Percentiles rank a stretch among this genome's conserved stretches.
Conservation (phyloP, 2,329 filamentous ascomycete species). For the Salinomyces thailandicus region DNA sequence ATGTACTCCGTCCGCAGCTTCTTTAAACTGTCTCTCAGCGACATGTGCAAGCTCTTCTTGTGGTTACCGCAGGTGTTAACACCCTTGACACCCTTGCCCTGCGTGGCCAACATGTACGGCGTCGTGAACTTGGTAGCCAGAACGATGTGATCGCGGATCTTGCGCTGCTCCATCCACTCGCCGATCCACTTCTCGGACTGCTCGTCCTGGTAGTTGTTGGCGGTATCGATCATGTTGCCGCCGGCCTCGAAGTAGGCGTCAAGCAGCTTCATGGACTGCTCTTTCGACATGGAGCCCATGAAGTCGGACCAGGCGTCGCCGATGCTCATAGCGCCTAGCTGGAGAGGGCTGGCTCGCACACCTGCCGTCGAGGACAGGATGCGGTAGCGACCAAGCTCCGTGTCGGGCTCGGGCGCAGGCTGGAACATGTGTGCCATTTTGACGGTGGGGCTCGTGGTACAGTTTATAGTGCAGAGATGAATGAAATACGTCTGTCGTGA, state of each 20-base stretch:
- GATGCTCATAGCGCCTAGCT: conserved; percentile 55
- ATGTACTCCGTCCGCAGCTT: conserved; percentile 60
- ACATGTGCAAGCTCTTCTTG: conserved; percentile 50
- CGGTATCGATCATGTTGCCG: conserved; percentile 29
- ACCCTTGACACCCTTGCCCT: conserved; percentile 43
- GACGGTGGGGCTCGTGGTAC: no score
- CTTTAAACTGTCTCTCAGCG: conserved; percentile 24
- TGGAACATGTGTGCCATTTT: conserved; percentile 12
- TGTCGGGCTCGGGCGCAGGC: conserved; percentile 35
- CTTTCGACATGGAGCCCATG: conserved; percentile 51
- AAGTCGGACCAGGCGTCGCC: conserved; percentile 46
- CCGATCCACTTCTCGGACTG: conserved; percentile 35
- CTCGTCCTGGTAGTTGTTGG: conserved; percentile 31
- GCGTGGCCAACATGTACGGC: conserved; percentile 10
- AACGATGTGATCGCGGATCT: conserved; percentile 31
- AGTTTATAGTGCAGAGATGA: neutral
- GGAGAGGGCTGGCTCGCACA: conserved; percentile 35
- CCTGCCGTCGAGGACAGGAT: conserved; percentile 42
- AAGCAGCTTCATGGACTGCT: conserved; percentile 24
- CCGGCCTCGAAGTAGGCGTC: conserved; percentile 26
- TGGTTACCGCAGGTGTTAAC: conserved; percentile 53
- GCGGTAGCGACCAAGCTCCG: conserved; percentile 46
- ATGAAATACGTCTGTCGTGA: neutral
- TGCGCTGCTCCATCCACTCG: conserved; percentile 33
- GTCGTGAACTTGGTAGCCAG: conserved; percentile 32